phyloP scores from a whole-genome alignment of 2,329 filamentous ascomycete genomes.

The Trichoderma sp. region DNA sequence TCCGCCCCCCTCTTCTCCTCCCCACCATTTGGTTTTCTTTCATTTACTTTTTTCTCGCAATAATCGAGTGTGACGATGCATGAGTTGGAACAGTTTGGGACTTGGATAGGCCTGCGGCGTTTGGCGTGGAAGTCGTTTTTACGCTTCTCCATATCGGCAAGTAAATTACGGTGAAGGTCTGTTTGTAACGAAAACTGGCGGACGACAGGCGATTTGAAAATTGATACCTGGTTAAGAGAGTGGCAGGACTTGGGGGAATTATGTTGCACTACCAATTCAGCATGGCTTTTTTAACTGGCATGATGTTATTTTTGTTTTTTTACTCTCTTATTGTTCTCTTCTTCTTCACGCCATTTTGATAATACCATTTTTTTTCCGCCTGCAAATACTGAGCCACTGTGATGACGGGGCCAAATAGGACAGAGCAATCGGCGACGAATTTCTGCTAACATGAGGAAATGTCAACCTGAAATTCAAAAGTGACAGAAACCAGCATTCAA shows the following conservation, averaged over 20 bases:
- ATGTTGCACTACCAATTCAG: slow-evolving; percentile 8
- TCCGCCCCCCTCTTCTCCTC: neutral
- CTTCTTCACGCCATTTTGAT: neutral
- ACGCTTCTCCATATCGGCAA: slow-evolving; percentile 20
- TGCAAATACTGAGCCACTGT: neutral
- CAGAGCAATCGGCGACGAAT: neutral
- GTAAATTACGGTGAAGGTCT: slow-evolving; percentile 10
- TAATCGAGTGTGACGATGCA: slow-evolving; percentile 19
- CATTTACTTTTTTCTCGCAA: slow-evolving; percentile 4
- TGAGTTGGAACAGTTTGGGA: slow-evolving; percentile 16
- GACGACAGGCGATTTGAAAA: slow-evolving; percentile 13
- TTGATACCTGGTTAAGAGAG: slow-evolving; percentile 18
- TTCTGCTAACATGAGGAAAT: neutral
- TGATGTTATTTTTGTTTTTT: neutral
- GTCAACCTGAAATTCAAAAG: neutral
- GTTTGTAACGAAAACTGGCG: slow-evolving; percentile 17
- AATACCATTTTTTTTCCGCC: neutral
- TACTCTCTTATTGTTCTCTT: neutral
- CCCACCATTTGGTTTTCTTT: slow-evolving; percentile 7
- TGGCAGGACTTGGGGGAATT: slow-evolving; percentile 1
- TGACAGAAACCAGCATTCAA: neutral
- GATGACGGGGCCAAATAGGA: neutral
- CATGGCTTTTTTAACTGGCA: slow-evolving; percentile 11
- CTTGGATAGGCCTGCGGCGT: slow-evolving; percentile 21
- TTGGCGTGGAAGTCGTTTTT: slow-evolving; percentile 19